These are phyloP conservation scores for Pilatotrama ljubarskyi DNA, from an alignment of 768 basidiomycete species.

Conservation along the genomic window DNA sequence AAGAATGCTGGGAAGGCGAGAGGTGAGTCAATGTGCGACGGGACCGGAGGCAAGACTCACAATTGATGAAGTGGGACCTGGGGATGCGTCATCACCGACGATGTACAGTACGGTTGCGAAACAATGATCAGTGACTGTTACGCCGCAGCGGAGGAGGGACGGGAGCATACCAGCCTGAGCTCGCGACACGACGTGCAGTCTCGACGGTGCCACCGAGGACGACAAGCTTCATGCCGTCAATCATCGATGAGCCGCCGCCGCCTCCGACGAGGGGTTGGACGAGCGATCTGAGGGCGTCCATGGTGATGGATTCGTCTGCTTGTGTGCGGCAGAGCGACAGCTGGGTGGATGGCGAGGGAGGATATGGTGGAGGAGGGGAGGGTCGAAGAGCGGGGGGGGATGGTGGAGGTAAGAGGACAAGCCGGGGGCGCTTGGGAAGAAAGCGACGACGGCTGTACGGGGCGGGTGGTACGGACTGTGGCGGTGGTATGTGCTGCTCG, in stretches of 20 bases:
- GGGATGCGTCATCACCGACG: constrained; percentile 4
- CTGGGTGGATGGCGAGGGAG: constrained; percentile 29
- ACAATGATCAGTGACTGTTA: constrained; percentile 15
- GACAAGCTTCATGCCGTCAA: constrained; percentile 90
- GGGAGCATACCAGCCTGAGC: constrained; percentile 70
- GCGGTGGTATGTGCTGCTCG: constrained; percentile 15
- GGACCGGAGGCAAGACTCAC: constrained; percentile 45
- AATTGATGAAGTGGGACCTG: constrained; percentile 87
- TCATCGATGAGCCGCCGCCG: constrained; percentile 72
- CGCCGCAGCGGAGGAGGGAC: not conserved
- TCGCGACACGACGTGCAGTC: constrained; percentile 78
- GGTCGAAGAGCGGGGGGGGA: constrained; percentile 23
- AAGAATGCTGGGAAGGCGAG: constrained; percentile 43
- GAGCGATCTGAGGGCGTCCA: constrained; percentile 83
- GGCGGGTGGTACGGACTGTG: constrained; percentile 13
- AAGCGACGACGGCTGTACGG: constrained; percentile 16
- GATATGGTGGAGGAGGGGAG: constrained; percentile 28
- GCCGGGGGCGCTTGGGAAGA: constrained; percentile 22
- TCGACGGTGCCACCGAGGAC: constrained; percentile 87
- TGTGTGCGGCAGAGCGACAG: constrained; percentile 39
- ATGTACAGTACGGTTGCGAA: constrained; percentile 15
- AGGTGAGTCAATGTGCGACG: constrained; percentile 15
- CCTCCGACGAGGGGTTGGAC: constrained; percentile 79
- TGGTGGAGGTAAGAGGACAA: constrained; percentile 29
- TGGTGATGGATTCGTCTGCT: constrained; percentile 33